Evolutionary conservation across 352 stramenopile species (phyloP), one percentile per base, ranked within the genome.

Genomic region (Globisporangium abappressorium): DNA sequence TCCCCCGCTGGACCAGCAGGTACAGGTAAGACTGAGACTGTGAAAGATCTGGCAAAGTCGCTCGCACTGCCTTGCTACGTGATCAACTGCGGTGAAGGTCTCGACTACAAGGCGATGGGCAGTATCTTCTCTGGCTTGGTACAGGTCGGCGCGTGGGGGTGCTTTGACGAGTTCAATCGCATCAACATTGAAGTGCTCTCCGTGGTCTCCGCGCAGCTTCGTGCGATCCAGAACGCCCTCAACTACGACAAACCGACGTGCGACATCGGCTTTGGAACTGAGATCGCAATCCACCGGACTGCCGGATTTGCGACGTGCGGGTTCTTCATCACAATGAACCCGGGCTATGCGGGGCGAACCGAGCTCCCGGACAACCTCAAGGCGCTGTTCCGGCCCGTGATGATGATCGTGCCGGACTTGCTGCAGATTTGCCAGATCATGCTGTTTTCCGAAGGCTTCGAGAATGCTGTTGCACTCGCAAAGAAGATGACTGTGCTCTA

Each of bases 401-500:
- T 92, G 9, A 98, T 98, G 93, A 97, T 98, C 64, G 90, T 97
- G 14, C 93, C 93, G 0, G 93, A 98, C 63, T 68, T 98, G 62
- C 70, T 96, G 7, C 87, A 96, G 74, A 98, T 98, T 70, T 97
- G 90, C 67, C 91, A 98, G 74, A 98, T 98, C 70, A 98, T 98
- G 93, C 78, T 98, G 15, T 98, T 98, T 66, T 97, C 90, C 0
- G 92, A 98, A 70, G 93, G 93, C 0, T 98, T 98, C 71, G 91
- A 98, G 67, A 84, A 93, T 47, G 92, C 93, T 11, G 94, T 97
- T 4, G 86, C 75, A 8, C 78, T 96, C 3, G 91, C 85, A 0
- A 98, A 97, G 74, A 98, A 98, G 70, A 97, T 98, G 90, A 98
- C 94, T 0, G 94, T 98, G 68, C 78, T 98, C 34, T 98, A 98